Conservation (phyloP, 129 eudicot genomes). For the Escallonia herrerae region DNA sequence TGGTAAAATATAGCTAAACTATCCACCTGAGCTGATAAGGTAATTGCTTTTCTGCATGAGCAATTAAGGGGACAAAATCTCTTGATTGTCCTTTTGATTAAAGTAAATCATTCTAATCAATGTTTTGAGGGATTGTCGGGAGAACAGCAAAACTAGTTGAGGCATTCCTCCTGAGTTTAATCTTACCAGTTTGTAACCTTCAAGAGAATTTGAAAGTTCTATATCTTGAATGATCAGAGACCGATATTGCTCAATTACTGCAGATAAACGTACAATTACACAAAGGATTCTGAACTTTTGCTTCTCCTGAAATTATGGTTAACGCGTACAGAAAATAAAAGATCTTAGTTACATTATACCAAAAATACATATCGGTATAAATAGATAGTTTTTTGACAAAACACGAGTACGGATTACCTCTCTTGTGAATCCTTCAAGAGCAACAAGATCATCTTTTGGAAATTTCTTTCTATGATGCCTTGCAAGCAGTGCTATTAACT, state of each 20-base stretch:
- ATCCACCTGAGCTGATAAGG: no score
- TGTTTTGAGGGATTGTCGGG: neutral
- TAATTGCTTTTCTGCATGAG: no score
- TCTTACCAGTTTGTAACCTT: conserved; percentile 67
- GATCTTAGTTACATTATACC: neutral
- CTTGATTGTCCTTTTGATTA: neutral
- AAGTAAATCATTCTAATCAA: neutral
- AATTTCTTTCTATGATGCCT: conserved; percentile 78
- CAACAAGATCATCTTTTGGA: conserved; percentile 31
- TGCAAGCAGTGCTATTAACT: conserved; percentile 69
- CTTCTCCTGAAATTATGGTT: conserved; percentile 23
- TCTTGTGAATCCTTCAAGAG: conserved; percentile 42
- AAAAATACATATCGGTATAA: no score
- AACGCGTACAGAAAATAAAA: neutral
- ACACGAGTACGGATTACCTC: conserved; percentile 48
- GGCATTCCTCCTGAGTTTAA: neutral
- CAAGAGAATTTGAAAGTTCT: conserved; percentile 42
- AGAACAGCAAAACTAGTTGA: no score
- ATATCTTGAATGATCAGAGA: conserved; percentile 23
- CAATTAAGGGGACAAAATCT: neutral
- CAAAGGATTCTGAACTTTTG: conserved; percentile 71
- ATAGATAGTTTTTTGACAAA: neutral
- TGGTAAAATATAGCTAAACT: no score
- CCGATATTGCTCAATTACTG: conserved; percentile 31
- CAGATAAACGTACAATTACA: conserved; percentile 59